These are phyloP conservation scores for Macadamia integrifolia DNA, from an alignment of 164 flowering plant species.

Conservation along the genomic window DNA sequence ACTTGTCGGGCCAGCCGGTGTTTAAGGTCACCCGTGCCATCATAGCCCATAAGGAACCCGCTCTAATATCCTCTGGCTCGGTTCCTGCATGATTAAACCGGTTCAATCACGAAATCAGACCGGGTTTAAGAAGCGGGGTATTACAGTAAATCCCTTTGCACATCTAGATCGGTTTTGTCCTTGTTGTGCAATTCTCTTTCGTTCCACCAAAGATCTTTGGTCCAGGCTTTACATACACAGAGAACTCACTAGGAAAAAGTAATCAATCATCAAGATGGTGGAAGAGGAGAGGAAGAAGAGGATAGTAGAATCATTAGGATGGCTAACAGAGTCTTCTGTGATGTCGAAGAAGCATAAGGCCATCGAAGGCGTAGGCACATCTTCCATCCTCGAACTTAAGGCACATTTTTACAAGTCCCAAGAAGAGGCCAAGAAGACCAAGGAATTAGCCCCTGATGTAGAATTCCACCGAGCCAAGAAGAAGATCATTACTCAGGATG, in stretches of 20 bases:
- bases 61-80: too few species aligned
- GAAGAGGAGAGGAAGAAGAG: slow-evolving; percentile 37
- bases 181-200: not conserved
- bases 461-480: slow-evolving; percentile 80
- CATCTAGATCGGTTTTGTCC: not conserved
- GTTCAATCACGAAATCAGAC: too few species aligned
- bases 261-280: slow-evolving; percentile 8
- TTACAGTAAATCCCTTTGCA: not conserved
- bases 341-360: slow-evolving; percentile 86
- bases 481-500: slow-evolving; percentile 40
- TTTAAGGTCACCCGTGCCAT: too few species aligned
- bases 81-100: too few species aligned
- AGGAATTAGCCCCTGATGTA: slow-evolving; percentile 38
- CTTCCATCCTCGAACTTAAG: slow-evolving; percentile 84
- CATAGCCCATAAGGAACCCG: too few species aligned
- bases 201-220: too few species aligned
- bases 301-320: slow-evolving; percentile 86
- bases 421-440: slow-evolving; percentile 58
- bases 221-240: too few species aligned
- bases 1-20: too few species aligned
- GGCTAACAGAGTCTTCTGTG: slow-evolving; percentile 91
- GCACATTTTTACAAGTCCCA: slow-evolving; percentile 95
- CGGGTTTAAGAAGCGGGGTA: too few species aligned
- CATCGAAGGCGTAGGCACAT: slow-evolving; percentile 84
- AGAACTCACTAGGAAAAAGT: too few species aligned